Evolutionary conservation across 257 asterid species (phyloP).

Genomic region (Solanum bulbocastanum): DNA sequence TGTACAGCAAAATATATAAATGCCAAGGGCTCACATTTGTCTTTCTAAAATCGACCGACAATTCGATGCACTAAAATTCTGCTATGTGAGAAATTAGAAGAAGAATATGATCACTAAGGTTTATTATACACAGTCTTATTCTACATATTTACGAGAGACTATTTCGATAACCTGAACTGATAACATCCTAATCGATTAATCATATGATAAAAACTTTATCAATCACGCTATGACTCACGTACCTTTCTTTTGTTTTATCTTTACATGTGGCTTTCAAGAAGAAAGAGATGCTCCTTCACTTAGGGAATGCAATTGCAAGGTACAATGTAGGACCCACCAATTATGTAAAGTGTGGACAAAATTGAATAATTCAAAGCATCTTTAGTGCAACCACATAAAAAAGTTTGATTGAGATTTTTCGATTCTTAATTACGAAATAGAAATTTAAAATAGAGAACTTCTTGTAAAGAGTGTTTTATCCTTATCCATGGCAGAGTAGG

Average conservation of each 20-base stretch:
- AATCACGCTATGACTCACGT: not conserved
- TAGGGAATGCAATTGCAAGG: not conserved
- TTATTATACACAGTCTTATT: not conserved
- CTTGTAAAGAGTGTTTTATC: not conserved
- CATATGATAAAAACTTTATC: not conserved
- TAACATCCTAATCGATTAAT: accelerated
- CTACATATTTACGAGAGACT: accelerated
- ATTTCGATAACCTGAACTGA: not conserved
- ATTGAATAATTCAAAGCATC: not conserved
- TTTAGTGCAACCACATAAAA: not conserved
- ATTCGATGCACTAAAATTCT: not conserved
- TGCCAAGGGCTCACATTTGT: not conserved
- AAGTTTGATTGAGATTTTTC: not conserved
- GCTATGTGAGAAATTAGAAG: accelerated
- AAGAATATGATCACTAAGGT: accelerated
- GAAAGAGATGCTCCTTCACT: not conserved
- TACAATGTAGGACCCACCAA: not conserved
- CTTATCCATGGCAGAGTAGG: too few species aligned
- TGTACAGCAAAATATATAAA: not conserved
- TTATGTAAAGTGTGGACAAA: not conserved
- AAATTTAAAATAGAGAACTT: not conserved
- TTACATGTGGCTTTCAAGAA: not conserved
- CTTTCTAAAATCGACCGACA: accelerated
- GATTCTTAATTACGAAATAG: accelerated
- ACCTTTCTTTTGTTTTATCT: not conserved